Conservation (phyloP, 2,329 filamentous ascomycete genomes). For the Paradendryphiella salina region DNA sequence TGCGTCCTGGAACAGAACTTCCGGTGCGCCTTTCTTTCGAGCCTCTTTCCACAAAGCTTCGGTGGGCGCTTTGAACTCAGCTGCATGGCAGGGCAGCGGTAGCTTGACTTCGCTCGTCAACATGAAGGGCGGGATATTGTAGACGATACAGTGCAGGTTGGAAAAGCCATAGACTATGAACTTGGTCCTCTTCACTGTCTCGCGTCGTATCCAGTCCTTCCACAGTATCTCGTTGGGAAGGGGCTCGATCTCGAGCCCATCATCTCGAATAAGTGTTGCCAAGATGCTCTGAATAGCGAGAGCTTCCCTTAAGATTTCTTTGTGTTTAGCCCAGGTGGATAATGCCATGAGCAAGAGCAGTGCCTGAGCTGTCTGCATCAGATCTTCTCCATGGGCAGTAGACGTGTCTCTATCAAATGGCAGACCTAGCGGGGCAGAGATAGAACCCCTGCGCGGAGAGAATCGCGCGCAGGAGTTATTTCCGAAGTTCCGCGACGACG, state of each 20-base stretch:
- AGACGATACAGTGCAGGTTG: slow-evolving; percentile 64
- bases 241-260: slow-evolving; percentile 57
- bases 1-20: slow-evolving; percentile 40
- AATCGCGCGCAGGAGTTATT: slow-evolving; percentile 17
- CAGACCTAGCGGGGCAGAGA: slow-evolving; percentile 33
- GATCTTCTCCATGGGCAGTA: slow-evolving; percentile 26
- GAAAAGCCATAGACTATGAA: slow-evolving; percentile 62
- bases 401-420: slow-evolving; percentile 27
- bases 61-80: slow-evolving; percentile 59
- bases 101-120: slow-evolving; percentile 59
- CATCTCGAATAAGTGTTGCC: slow-evolving; percentile 59
- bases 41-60: slow-evolving; percentile 55
- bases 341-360: slow-evolving; percentile 64
- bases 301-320: slow-evolving; percentile 60
- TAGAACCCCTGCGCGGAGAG: slow-evolving; percentile 23
- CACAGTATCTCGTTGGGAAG: slow-evolving; percentile 60
- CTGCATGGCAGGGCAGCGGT: slow-evolving; percentile 58
- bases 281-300: slow-evolving; percentile 61
- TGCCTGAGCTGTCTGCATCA: slow-evolving; percentile 68
- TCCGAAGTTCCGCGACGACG: slow-evolving; percentile 24
- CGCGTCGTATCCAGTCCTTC: slow-evolving; percentile 58
- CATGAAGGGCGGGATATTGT: slow-evolving; percentile 63
- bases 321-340: slow-evolving; percentile 63
- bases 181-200: slow-evolving; percentile 59
- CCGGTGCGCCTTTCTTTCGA: slow-evolving; percentile 27